Base-by-base conservation (phyloP, 202 grass and related monocot genomes). In the Elaeis oleifera region DNA sequence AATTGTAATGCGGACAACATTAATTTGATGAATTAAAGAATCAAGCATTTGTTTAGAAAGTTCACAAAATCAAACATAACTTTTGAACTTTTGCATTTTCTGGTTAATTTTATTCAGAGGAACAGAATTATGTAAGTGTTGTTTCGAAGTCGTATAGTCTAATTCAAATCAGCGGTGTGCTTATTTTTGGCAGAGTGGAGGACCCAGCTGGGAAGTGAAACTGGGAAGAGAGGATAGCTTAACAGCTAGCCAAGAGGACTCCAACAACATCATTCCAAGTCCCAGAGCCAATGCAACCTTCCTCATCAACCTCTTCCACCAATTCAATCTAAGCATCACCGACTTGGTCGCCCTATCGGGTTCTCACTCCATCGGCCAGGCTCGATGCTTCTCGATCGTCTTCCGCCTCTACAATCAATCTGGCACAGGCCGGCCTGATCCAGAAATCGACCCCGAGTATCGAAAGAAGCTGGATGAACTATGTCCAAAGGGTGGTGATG, bases 381-480 rank as follows among this genome's bases (percentile, higher is more conserved):
- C 63, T 23, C 88, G 88, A 64, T 99, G 94, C 82, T 99, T 94
- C 82, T 92, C 88, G 53, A 84, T 99, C 65, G 59, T 89, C 17
- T 92, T 89, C 80, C 80, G 88, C 49, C 94, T 89, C 79, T 99
- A 99, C 69, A 89, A 99, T 80, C 94, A 94, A 74, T 99, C 85
- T 0, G 88, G 88, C 36, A 82, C 94, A 5, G 94, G 80, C 19
- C 65, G 18, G 6, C 94, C 94, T 14, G 94, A 99, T 79, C 85
- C 84, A 4, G 64, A 89, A 82, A 94, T 99, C 88, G 85, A 94
- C 72, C 11, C 59, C 0, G 21, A 56, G 6, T 99, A 71, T 70
- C 80, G 82, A 56, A 7, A 25, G 49, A 50, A 50, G 72, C 82
- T 94, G 54, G 51, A 89, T 69, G 18, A 17, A 18, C 94, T 99